Conservation (phyloP, 2,329 filamentous ascomycete species). For the Scortechinia acanthostroma region DNA sequence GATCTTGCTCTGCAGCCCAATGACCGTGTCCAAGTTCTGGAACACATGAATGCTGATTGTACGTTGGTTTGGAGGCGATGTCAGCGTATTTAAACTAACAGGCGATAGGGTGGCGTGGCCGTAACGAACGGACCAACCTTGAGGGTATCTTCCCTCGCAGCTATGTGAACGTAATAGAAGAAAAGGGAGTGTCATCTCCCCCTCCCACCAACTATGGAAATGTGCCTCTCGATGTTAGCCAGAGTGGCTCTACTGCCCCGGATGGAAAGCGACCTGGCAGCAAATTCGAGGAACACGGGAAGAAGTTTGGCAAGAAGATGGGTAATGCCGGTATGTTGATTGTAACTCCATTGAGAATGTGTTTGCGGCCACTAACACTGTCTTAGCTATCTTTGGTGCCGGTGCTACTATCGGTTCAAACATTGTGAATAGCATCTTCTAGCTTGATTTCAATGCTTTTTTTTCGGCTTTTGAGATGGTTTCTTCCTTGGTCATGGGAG, state of each 20-base stretch:
- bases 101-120: background rate
- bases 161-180: background rate
- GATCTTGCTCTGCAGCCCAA: background rate
- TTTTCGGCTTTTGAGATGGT: no score
- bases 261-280: background rate
- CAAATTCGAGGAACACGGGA: background rate
- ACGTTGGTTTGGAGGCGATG: no score
- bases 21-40: background rate
- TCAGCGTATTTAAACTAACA: no score
- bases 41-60: background rate
- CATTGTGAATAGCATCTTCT: conserved; percentile 1
- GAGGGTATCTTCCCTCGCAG: conserved; percentile 1
- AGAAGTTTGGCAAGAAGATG: conserved; percentile 2
- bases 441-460: no score
- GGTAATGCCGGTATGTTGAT: background rate
- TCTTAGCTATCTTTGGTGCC: conserved; percentile 1
- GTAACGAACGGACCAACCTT: background rate
- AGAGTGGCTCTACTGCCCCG: background rate
- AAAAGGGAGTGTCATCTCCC: background rate
- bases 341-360: background rate
- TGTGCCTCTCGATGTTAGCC: background rate
- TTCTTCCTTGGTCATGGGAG: no score
- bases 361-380: no score
- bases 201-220: background rate
- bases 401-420: background rate